phyloP scores from a whole-genome alignment of 768 basidiomycete genomes.

The Phaeotremella fagi region DNA sequence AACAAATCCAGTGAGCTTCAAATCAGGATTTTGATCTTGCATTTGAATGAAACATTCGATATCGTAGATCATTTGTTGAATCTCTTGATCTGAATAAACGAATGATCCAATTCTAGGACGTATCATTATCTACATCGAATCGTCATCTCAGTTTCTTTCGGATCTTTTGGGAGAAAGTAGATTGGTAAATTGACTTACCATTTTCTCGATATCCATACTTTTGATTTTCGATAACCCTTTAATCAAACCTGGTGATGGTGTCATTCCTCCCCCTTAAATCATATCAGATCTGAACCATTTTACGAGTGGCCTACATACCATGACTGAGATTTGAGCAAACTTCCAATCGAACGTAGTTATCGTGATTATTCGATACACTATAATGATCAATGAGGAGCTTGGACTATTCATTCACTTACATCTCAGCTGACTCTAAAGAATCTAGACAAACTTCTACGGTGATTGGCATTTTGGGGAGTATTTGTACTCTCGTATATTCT shows the following conservation, averaged over 20 bases:
- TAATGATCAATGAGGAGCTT: too few species aligned
- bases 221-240: slow-evolving; percentile 56
- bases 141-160: too few species aligned
- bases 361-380: too few species aligned
- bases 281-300: too few species aligned
- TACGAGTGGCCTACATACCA: too few species aligned
- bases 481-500: too few species aligned
- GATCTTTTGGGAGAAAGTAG: too few species aligned
- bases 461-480: too few species aligned
- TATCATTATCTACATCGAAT: slow-evolving; percentile 64
- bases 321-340: slow-evolving; percentile 67
- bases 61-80: slow-evolving; percentile 71
- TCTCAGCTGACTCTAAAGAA: slow-evolving; percentile 65
- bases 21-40: slow-evolving; percentile 53
- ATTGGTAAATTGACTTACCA: slow-evolving; percentile 53
- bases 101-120: slow-evolving; percentile 77
- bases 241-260: slow-evolving; percentile 72
- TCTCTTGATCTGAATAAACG: slow-evolving; percentile 62
- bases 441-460: slow-evolving; percentile 69
- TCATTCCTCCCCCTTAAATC: slow-evolving; percentile 73
- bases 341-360: slow-evolving; percentile 44
- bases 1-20: slow-evolving; percentile 47
- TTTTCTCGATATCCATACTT: slow-evolving; percentile 52
- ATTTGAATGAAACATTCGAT: too few species aligned
- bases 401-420: too few species aligned